Evolutionary conservation across 306 rosid species (phyloP).

Genomic region (Cucumis sativus): Cucumber_9930_V3 NC_026661.2:5388501-5389000

Average conservation of each 20-base stretch:
- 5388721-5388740: background rate
- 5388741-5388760: background rate
- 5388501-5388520: too few species aligned
- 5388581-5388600: too few species aligned
- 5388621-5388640: too few species aligned
- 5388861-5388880: background rate
- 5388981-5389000: too few species aligned
- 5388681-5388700: background rate
- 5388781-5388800: background rate
- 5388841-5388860: background rate
- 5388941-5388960: background rate
- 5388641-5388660: too few species aligned
- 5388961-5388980: background rate
- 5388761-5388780: background rate
- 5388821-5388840: background rate
- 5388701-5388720: background rate
- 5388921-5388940: background rate
- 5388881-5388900: background rate
- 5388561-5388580: too few species aligned
- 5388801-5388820: conserved; percentile 2
- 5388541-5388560: too few species aligned
- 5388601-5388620: too few species aligned
- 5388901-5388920: background rate
- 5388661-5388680: too few species aligned
- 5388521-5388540: too few species aligned